Evolutionary conservation across 139 green algal genomes (phyloP), one percentile per base, ranked within the genome.

Genomic region (Microglena sp.): DNA sequence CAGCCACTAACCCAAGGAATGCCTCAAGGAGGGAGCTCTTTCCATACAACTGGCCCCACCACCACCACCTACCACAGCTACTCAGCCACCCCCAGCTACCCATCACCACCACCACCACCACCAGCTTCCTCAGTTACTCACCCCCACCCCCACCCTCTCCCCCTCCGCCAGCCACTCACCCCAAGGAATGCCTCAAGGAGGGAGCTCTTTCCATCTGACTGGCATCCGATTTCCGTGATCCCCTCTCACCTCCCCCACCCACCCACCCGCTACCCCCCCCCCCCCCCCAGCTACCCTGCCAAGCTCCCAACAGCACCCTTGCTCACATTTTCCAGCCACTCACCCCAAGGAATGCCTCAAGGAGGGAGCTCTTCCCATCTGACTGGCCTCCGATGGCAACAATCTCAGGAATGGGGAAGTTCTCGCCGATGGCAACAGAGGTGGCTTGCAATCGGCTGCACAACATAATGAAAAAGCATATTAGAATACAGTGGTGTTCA

Each of bases 341-440:
- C 63, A 94, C 85, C 21, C 89, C 91, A 0, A 97, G 73, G 60
- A 97, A 91, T 0, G 91, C 91, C 54, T 97, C 91, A 26, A 97
- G 72, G 18, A 97, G 77, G 2, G 76, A 87, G 43, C 69, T 86
- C 64, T 97, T 97, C 28, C 91, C 91, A 73, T 97, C 91, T 2
- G 69, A 86, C 72, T 97, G 90, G 2, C 90, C 90, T 0, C 90
- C 90, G 55, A 96, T 87, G 1, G 86, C 89, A 5, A 96, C 90
- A 26, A 97, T 95, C 62, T 97, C 91, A 4, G 91, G 91, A 27
- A 97, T 94, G 1, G 88, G 83, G 5, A 97, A 73, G 11, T 65
- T 78, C 34, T 85, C 78, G 3, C 78, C 78, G 68, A 85, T 77
- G 3, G 74, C 71, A 6, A 85, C 78, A 2, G 73, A 72, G 2